Evolutionary conservation across 257 asterid genomes (phyloP).

Genomic region (Solanum sejunctum): DNA sequence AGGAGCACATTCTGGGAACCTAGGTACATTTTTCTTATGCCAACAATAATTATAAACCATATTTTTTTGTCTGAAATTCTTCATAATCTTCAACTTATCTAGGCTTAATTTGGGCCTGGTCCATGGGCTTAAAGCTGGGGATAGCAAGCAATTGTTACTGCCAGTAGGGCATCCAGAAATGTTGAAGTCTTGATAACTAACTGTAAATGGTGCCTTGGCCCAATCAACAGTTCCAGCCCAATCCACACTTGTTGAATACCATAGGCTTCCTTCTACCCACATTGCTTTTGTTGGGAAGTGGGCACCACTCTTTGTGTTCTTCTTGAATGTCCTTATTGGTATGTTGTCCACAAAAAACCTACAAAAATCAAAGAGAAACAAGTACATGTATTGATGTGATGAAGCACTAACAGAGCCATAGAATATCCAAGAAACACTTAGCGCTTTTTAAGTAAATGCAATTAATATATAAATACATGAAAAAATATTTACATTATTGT

Average conservation of each 20-base stretch:
- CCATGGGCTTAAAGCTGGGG: not conserved
- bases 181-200: not conserved
- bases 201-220: not conserved
- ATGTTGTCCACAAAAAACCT: not conserved
- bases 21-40: not conserved
- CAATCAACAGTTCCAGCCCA: conserved; percentile 1
- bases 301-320: not conserved
- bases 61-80: not conserved
- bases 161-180: conserved; percentile 1
- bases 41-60: not conserved
- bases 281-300: conserved; percentile 1
- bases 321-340: conserved; percentile 1
- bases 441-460: too few relatives aligned
- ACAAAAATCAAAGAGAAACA: not conserved
- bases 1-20: not conserved
- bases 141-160: not conserved
- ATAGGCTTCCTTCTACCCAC: not conserved
- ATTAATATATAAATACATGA: too few relatives aligned
- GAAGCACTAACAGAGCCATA: not conserved
- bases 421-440: not conserved
- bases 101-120: not conserved
- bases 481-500: too few relatives aligned
- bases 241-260: not conserved
- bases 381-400: not conserved
- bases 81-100: not conserved